These are phyloP conservation scores for Hypomyces perniciosus DNA, from an alignment of 2,329 filamentous ascomycete species.

Conservation along the genomic window DNA sequence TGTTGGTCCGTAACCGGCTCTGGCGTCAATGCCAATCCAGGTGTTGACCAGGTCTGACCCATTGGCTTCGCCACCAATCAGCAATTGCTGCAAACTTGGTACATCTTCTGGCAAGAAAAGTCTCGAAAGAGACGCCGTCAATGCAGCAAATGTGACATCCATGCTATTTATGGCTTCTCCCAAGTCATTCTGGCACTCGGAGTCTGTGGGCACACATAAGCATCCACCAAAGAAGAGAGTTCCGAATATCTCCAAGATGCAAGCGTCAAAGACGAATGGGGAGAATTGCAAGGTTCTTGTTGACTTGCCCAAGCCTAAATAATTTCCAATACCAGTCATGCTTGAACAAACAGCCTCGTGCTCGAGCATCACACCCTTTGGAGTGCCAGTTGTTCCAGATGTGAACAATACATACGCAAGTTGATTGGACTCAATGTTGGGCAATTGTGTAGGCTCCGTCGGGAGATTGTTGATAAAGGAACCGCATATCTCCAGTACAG, in stretches of 20 bases:
- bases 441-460: too few species aligned
- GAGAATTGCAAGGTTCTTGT: slow-evolving; percentile 16
- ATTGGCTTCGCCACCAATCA: too few species aligned
- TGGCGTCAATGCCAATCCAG: too few species aligned
- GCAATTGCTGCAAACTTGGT: too few species aligned
- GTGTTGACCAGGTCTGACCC: too few species aligned
- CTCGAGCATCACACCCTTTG: slow-evolving; percentile 17
- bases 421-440: neutral
- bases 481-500: too few species aligned
- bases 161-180: slow-evolving; percentile 13
- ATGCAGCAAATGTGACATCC: slow-evolving; percentile 12
- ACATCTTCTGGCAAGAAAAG: too few species aligned
- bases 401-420: slow-evolving; percentile 15
- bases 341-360: slow-evolving; percentile 12
- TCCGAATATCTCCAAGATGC: slow-evolving; percentile 19
- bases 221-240: slow-evolving; percentile 19
- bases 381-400: slow-evolving; percentile 17
- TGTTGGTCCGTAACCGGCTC: too few species aligned
- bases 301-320: neutral
- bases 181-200: slow-evolving; percentile 15
- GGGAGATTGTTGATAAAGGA: too few species aligned
- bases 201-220: slow-evolving; percentile 18
- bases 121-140: slow-evolving; percentile 8
- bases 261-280: slow-evolving; percentile 15
- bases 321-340: neutral